phyloP scores from a whole-genome alignment of 2,329 filamentous ascomycete species.

The Mycosphaerelloides madeirae region DNA sequence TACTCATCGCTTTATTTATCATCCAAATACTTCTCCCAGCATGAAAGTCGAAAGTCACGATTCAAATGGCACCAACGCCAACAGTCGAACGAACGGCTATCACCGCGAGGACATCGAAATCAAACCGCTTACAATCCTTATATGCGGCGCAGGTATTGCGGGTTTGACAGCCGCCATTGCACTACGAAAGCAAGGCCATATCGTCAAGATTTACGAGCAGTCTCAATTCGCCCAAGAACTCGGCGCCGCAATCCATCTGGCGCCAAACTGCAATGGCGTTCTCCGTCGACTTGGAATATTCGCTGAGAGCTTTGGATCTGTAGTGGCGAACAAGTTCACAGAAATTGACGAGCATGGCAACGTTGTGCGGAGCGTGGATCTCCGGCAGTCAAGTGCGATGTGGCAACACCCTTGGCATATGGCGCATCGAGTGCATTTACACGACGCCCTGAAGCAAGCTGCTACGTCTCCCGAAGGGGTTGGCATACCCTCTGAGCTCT shows the following conservation, averaged over 20 bases:
- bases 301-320: conserved; percentile 25
- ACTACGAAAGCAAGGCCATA: conserved; percentile 50
- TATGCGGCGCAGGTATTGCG: conserved; percentile 48
- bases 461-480: conserved; percentile 20
- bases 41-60: not conserved
- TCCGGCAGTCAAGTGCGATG: conserved; percentile 37
- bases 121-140: conserved; percentile 28
- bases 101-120: not conserved
- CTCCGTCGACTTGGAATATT: conserved; percentile 35
- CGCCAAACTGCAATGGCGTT: conserved; percentile 58
- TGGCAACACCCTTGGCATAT: conserved; percentile 42
- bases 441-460: conserved; percentile 25
- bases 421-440: conserved; percentile 29
- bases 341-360: conserved; percentile 5
- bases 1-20: too few relatives aligned
- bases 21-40: too few relatives aligned
- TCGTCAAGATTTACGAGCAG: conserved; percentile 51
- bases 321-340: conserved; percentile 6
- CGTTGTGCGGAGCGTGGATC: conserved; percentile 32
- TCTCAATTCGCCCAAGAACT: conserved; percentile 49
- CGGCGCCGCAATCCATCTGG: conserved; percentile 59
- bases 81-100: not conserved
- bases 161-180: conserved; percentile 51
- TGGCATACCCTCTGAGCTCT: conserved; percentile 23
- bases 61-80: not conserved